These are phyloP conservation scores for Camellia sinensis DNA, from an alignment of 148 eudicot species.

Conservation along the genomic window DNA sequence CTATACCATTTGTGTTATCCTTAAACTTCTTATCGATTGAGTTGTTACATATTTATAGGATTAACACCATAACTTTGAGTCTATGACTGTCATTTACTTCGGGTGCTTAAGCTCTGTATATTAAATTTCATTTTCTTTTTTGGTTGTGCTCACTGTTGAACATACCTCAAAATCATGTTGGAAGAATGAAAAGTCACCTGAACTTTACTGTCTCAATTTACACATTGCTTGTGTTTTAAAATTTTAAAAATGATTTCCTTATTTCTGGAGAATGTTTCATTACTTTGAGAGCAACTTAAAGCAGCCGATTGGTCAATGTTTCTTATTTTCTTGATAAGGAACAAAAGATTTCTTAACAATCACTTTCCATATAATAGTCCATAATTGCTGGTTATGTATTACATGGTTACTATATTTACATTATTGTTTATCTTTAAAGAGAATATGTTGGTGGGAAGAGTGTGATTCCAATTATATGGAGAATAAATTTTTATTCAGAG, in stretches of 20 bases:
- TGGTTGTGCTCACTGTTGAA: not conserved
- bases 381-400: not conserved
- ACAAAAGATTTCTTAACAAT: not conserved
- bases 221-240: not conserved
- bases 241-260: not conserved
- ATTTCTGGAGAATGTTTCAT: not conserved
- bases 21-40: not conserved
- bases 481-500: not conserved
- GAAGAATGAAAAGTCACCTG: not conserved
- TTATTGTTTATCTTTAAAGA: not conserved
- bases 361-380: not conserved
- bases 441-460: not conserved
- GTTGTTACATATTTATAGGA: not conserved
- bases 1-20: too few species aligned
- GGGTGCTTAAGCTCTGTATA: not conserved
- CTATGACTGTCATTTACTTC: not conserved
- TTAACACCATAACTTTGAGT: not conserved
- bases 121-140: too few species aligned
- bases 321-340: not conserved
- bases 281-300: not conserved
- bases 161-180: slow-evolving; percentile 1
- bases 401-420: too few species aligned
- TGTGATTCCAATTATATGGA: not conserved
- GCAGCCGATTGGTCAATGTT: not conserved
- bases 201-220: too few species aligned